phyloP scores from a whole-genome alignment of 2,329 filamentous ascomycete species.

The Trichoderma oligosporum region DNA sequence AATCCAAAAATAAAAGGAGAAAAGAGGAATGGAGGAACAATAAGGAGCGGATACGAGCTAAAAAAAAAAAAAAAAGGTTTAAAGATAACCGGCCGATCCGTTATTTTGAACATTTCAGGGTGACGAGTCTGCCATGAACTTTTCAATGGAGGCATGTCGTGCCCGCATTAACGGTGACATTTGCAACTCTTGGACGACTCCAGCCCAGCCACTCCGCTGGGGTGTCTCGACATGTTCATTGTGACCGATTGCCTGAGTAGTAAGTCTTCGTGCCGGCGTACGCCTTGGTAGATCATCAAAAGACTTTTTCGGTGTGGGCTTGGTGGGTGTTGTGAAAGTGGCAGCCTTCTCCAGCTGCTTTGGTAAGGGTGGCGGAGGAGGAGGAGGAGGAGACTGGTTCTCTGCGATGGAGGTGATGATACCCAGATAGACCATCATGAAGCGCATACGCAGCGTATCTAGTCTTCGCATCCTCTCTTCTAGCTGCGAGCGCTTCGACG shows the following conservation, averaged over 20 bases:
- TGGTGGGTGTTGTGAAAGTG: constrained; percentile 30
- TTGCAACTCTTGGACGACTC: constrained; percentile 61
- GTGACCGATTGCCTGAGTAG: constrained; percentile 52
- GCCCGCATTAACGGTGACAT: constrained; percentile 58
- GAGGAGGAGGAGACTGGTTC: constrained; percentile 32
- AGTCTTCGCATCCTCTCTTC: constrained; percentile 57
- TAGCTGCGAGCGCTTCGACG: constrained; percentile 48
- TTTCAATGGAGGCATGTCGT: constrained; percentile 60
- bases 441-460: constrained; percentile 61
- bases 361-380: constrained; percentile 29
- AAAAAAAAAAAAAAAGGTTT: background rate
- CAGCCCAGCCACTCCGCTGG: constrained; percentile 57
- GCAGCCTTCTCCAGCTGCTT: constrained; percentile 37
- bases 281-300: constrained; percentile 44
- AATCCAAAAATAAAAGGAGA: background rate
- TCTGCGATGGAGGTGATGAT: constrained; percentile 44
- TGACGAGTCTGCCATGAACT: constrained; percentile 44
- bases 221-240: constrained; percentile 44
- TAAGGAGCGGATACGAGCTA: background rate
- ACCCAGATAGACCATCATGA: constrained; percentile 61
- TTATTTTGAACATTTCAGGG: constrained; percentile 9
- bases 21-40: background rate
- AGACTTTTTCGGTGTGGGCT: constrained; percentile 38
- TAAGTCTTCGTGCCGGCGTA: constrained; percentile 50
- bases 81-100: background rate